Conservation (phyloP, 441 rosid genomes). For the Rhodomyrtus psidioides region DNA sequence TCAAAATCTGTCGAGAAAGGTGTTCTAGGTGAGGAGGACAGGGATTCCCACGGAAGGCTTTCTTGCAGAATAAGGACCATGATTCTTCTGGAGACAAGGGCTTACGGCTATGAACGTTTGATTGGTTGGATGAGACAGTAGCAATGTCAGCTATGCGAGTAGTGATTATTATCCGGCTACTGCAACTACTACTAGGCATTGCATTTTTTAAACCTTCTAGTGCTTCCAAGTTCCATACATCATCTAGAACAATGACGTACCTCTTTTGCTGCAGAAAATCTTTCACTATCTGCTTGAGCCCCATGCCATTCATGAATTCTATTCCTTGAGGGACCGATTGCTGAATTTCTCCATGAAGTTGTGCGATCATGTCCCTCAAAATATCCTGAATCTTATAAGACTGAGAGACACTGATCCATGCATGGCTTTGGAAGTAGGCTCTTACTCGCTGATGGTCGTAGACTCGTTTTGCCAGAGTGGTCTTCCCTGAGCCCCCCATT, state of each 20-base stretch:
- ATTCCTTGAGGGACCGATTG: background rate
- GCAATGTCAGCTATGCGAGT: background rate
- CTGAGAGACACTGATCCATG: background rate
- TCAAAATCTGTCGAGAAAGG: rapidly evolving
- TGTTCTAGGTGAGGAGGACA: background rate
- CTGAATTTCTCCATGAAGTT: background rate
- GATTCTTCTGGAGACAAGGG: background rate
- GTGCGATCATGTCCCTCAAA: background rate
- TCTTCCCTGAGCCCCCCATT: background rate
- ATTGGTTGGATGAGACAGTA: background rate
- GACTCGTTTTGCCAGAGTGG: background rate
- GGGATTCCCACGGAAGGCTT: background rate
- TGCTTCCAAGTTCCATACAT: background rate
- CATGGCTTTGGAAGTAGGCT: background rate
- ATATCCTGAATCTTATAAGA: background rate
- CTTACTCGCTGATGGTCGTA: background rate
- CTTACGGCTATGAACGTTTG: background rate
- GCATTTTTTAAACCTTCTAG: background rate
- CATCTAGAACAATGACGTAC: background rate
- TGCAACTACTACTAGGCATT: background rate
- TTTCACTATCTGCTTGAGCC: background rate
- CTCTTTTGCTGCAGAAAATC: background rate
- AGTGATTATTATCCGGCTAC: background rate
- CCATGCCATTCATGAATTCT: background rate
- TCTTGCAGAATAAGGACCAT: background rate